A percentile compares a stretch with the other conserved stretches of the same genome.
phyloP scores from a whole-genome alignment of 1,284 basidiomycete species.

The Apiotrichum laibachii region DNA sequence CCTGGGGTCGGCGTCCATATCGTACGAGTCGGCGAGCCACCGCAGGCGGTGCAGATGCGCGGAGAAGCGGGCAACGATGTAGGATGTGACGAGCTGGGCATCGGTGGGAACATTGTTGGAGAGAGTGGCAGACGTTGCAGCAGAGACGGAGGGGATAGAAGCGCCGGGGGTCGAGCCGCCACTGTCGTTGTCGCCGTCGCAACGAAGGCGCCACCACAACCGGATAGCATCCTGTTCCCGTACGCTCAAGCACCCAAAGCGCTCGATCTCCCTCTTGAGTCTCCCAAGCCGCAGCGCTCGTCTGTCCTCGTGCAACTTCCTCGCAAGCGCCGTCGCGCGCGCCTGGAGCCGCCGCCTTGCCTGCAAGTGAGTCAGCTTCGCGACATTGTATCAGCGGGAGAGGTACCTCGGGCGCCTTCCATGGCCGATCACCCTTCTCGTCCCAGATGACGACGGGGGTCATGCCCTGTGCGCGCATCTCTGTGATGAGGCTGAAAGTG shows the following conservation, averaged over 20 bases:
- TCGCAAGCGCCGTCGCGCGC: conserved; percentile 28
- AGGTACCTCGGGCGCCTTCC: conserved; percentile 48
- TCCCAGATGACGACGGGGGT: conserved; percentile 49
- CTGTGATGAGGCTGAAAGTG: conserved; percentile 35
- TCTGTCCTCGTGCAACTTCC: conserved; percentile 39
- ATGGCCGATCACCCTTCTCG: conserved; percentile 42
- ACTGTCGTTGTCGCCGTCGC: not conserved
- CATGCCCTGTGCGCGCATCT: conserved; percentile 38
- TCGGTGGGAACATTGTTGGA: not conserved
- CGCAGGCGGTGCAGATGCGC: conserved; percentile 4
- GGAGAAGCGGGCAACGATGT: not conserved
- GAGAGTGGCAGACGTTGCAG: too few species aligned
- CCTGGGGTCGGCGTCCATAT: conserved; percentile 18
- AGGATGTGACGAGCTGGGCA: not conserved
- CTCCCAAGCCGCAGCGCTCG: conserved; percentile 22
- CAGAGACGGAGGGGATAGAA: not conserved
- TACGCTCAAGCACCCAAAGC: conserved; percentile 11
- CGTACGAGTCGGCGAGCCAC: conserved; percentile 5
- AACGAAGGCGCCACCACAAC: conserved; percentile 15
- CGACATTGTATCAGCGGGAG: too few species aligned
- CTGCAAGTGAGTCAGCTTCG: conserved; percentile 6
- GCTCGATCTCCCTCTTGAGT: conserved; percentile 13
- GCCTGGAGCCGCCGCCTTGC: conserved; percentile 20
- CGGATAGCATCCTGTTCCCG: conserved; percentile 21
- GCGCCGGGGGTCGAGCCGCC: not conserved